Evolutionary conservation across 202 grass and related monocot species (phyloP).

Genomic region (Panicum hallii): DNA sequence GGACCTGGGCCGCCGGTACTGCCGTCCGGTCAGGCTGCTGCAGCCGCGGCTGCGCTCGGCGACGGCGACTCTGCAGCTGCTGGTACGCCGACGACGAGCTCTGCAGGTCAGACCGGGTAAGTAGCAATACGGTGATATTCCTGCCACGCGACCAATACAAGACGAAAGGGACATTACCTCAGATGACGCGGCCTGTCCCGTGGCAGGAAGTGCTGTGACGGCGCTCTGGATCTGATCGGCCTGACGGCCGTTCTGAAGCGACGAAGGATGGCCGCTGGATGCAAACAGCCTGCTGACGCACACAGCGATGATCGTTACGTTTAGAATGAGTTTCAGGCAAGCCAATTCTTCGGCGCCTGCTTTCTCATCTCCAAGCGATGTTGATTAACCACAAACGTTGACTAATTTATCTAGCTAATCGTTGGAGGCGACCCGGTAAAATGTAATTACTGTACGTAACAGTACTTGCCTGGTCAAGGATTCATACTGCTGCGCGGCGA

Average conservation of each 20-base stretch:
- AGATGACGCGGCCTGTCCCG: slow-evolving; percentile 13
- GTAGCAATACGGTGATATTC: too few species aligned
- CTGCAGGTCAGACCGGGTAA: slow-evolving; percentile 15
- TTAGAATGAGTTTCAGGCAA: background rate
- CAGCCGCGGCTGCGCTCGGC: background rate
- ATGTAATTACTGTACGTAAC: too few species aligned
- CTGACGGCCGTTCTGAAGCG: slow-evolving; percentile 5
- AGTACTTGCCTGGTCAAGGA: slow-evolving; percentile 37
- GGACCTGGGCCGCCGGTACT: background rate
- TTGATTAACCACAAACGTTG: background rate
- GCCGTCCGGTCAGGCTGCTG: background rate
- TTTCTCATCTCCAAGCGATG: slow-evolving; percentile 16
- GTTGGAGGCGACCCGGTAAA: background rate
- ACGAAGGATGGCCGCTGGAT: background rate
- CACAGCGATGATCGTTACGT: background rate
- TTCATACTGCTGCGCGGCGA: slow-evolving; percentile 27
- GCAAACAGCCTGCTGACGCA: slow-evolving; percentile 33
- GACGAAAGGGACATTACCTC: background rate
- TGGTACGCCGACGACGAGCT: slow-evolving; percentile 42
- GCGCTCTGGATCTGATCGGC: slow-evolving; percentile 5
- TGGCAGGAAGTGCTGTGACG: background rate
- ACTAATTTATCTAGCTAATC: background rate
- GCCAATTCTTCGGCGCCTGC: background rate
- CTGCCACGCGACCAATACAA: background rate
- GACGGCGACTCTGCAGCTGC: slow-evolving; percentile 24